Evolutionary conservation across 257 asterid genomes (phyloP).

Genomic region (Henckelia pumila): DNA sequence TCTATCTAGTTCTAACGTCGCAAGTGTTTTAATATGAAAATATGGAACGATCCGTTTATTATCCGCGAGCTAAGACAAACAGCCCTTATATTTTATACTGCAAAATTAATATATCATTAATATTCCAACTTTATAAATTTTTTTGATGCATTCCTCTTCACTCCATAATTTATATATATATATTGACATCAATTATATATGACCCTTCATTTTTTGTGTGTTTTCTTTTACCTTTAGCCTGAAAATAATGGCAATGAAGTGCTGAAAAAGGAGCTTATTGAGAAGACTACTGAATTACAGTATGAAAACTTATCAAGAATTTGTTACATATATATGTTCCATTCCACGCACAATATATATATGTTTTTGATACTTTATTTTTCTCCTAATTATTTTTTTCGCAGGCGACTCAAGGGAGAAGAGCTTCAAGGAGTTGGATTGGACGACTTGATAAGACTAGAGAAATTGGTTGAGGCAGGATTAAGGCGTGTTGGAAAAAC

Average conservation of each 20-base stretch:
- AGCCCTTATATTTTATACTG: too few species aligned
- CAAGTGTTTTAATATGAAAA: not conserved
- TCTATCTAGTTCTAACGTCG: not conserved
- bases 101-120: too few species aligned
- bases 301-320: slow-evolving; percentile 22
- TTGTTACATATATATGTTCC: not conserved
- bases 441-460: slow-evolving; percentile 64
- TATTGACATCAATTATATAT: not conserved
- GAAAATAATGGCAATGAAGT: slow-evolving; percentile 35
- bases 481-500: slow-evolving; percentile 47
- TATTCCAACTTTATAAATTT: not conserved
- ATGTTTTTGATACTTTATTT: not conserved
- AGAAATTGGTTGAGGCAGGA: slow-evolving; percentile 55
- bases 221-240: slow-evolving; percentile 25
- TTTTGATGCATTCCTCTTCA: too few species aligned
- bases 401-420: slow-evolving; percentile 71
- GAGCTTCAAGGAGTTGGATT: slow-evolving; percentile 63
- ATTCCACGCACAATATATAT: not conserved
- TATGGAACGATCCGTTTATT: too few species aligned
- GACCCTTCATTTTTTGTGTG: not conserved
- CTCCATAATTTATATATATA: not conserved
- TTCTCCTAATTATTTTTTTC: too few species aligned
- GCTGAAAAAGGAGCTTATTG: slow-evolving; percentile 42
- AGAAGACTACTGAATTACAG: slow-evolving; percentile 56
- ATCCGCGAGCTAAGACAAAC: too few species aligned